Evolutionary conservation across 2,329 filamentous ascomycete genomes (phyloP).

Genomic region (Venturia oleaginea): DNA sequence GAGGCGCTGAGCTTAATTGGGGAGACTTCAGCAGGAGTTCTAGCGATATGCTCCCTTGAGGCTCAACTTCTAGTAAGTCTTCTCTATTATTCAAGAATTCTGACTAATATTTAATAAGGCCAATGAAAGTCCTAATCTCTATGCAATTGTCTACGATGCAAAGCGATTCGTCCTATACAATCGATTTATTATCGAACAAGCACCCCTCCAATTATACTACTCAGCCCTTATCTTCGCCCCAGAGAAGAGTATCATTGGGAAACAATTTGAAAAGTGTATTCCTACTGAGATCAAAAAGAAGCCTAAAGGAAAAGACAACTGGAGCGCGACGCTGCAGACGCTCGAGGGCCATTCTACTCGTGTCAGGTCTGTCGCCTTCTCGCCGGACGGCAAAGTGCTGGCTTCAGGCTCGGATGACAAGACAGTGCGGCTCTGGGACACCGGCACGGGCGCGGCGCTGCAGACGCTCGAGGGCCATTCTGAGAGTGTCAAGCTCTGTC

Average conservation of each 20-base stretch:
- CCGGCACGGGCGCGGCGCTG: slow-evolving; percentile 9
- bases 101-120: slow-evolving; percentile 8
- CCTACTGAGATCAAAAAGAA: slow-evolving; percentile 15
- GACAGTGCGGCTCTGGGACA: slow-evolving; percentile 15
- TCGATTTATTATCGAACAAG: slow-evolving; percentile 21
- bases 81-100: neutral
- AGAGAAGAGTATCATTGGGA: slow-evolving; percentile 20
- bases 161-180: slow-evolving; percentile 24
- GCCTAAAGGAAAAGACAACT: slow-evolving; percentile 15
- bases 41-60: slow-evolving; percentile 16
- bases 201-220: slow-evolving; percentile 29
- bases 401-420: slow-evolving; percentile 15
- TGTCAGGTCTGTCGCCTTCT: slow-evolving; percentile 13
- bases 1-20: slow-evolving; percentile 18
- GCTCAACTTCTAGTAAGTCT: slow-evolving; percentile 12
- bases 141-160: slow-evolving; percentile 23
- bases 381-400: slow-evolving; percentile 13
- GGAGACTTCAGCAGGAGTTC: slow-evolving; percentile 17
- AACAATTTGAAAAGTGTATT: slow-evolving; percentile 17
- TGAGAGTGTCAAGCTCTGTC: neutral
- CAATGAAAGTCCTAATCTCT: neutral
- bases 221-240: slow-evolving; percentile 27
- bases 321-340: slow-evolving; percentile 10
- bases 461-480: slow-evolving; percentile 13
- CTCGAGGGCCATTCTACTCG: slow-evolving; percentile 9